Percentiles rank a stretch among this genome's conserved stretches.
Evolutionary conservation across 2,329 filamentous ascomycete genomes (phyloP).

Genomic region (Botrytis galanthina): DNA sequence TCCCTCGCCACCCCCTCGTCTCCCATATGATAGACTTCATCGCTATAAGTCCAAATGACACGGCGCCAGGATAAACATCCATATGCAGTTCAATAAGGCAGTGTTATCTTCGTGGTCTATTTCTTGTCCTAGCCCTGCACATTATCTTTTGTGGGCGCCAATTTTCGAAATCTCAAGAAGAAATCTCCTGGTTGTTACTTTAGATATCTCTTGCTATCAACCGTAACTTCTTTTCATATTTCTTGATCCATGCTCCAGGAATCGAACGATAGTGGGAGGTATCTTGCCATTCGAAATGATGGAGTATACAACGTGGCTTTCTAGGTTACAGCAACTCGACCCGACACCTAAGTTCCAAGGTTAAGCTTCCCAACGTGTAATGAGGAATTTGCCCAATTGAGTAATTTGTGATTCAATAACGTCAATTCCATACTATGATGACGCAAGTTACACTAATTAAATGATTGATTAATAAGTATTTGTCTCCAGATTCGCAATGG

Average conservation of each 20-base stretch:
- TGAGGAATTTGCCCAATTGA: neutral
- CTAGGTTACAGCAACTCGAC: neutral
- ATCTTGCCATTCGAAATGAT: neutral
- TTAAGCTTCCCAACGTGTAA: neutral
- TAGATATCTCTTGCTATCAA: neutral
- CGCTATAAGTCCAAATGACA: neutral
- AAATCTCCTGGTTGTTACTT: neutral
- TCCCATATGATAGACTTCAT: neutral
- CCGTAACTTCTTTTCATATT: neutral
- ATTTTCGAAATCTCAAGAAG: neutral
- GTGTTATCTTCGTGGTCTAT: neutral
- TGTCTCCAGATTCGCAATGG: neutral
- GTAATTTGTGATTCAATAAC: neutral
- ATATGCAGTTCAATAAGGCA: neutral
- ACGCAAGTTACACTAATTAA: accelerated
- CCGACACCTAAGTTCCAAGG: neutral
- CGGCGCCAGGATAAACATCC: neutral
- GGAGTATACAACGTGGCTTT: neutral
- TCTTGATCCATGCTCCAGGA: accelerated
- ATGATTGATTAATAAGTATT: neutral
- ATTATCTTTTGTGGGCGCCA: neutral
- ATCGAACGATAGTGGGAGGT: neutral
- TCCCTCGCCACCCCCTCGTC: neutral
- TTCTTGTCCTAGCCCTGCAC: neutral
- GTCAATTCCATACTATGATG: neutral